Evolutionary conservation across 768 basidiomycete species (phyloP), one percentile per base, ranked within the genome.

Genomic region (Suillus occidentalis): DNA sequence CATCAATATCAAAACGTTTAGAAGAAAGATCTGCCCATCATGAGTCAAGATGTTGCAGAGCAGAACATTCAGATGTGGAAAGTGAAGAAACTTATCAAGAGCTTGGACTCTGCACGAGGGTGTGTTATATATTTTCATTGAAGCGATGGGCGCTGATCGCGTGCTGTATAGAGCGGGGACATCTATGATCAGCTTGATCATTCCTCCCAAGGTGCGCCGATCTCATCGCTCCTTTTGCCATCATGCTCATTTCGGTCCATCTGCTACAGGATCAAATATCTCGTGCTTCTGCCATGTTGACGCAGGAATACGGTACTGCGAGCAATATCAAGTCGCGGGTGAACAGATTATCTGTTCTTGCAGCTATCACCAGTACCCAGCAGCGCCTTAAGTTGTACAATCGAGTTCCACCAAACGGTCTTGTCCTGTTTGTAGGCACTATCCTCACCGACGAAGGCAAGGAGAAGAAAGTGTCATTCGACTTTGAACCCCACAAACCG

Each of bases 311-410:
- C 72, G 95, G 95, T 62, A 98, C 96, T 8, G 97, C 97, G n/a
- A 97, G 96, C 67, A 99, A 99, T 83, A 99, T 99, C 84, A 99
- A 99, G 78, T 97, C 95, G 67, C 94, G 97, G 65, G 95, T 96
- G 76, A 98, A 97, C 83, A 89, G 97, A 72, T 88, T 97, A 22
- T 99, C 97, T 49, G 97, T 99, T 31, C 85, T 99, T 47, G 94
- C 97, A 53, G 97, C 97, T 63, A 99, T 99, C 74, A 98, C 97
- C 39, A 95, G 92, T 74, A 99, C 97, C 20, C 97, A 99, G 77
- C 96, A 99, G 70, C 88, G 96, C 63, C 85, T 99, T 66, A 99
- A 99, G 81, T 83, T 99, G 20, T 99, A 98, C 14, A 40, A 40
- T 14, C 40, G 40, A 40, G 95, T 97, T 0, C 97, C 97, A 1